These are phyloP conservation scores for Gossypium gossypioides DNA, from an alignment of 441 rosid species.

Conservation along the genomic window DNA sequence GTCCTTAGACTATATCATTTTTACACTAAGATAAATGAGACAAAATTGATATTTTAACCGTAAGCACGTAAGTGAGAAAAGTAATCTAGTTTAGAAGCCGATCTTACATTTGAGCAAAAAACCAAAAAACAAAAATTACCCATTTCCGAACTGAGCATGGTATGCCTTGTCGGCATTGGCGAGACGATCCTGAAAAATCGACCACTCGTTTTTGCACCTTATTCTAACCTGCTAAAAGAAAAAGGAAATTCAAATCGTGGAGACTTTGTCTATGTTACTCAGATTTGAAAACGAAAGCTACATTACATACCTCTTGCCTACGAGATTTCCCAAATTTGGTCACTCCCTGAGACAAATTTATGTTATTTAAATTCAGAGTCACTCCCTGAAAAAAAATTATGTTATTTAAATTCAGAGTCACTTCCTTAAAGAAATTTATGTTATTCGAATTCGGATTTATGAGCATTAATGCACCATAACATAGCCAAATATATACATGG, in stretches of 20 bases:
- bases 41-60: background rate
- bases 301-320: conserved; percentile 48
- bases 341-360: conserved; percentile 25
- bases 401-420: background rate
- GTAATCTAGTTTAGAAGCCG: too few relatives aligned
- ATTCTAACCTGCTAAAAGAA: conserved; percentile 40
- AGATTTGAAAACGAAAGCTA: background rate
- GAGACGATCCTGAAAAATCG: conserved; percentile 46
- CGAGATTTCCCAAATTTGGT: conserved; percentile 44
- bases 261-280: background rate
- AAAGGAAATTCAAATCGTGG: too few relatives aligned
- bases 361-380: background rate
- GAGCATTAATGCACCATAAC: background rate
- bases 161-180: conserved; percentile 44
- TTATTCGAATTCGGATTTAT: too few relatives aligned
- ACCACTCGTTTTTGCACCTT: conserved; percentile 59
- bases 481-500: background rate
- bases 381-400: too few relatives aligned
- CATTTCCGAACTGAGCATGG: conserved; percentile 22
- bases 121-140: background rate
- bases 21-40: too few relatives aligned
- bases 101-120: too few relatives aligned
- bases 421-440: background rate
- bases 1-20: too few relatives aligned
- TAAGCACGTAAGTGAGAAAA: too few relatives aligned